Conservation (phyloP, 2,329 filamentous ascomycete genomes). For the Fusarium liriodendri region DNA sequence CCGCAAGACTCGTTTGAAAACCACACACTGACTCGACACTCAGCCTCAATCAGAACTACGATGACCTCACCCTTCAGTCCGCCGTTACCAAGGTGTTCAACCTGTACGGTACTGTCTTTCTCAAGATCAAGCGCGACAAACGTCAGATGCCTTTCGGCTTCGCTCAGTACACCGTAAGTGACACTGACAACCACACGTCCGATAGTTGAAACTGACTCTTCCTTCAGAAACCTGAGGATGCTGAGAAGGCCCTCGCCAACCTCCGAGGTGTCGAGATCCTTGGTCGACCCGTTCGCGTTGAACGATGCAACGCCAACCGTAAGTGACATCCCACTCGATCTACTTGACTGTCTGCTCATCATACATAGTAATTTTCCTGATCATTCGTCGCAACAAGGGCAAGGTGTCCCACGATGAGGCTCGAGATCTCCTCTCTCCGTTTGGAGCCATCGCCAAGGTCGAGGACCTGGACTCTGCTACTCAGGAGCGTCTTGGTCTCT, state of each 20-base stretch:
- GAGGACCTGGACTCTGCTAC: slow-evolving; percentile 50
- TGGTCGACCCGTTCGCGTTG: slow-evolving; percentile 68
- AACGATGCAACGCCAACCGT: slow-evolving; percentile 71
- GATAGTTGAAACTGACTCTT: slow-evolving; percentile 36
- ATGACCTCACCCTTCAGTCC: slow-evolving; percentile 62
- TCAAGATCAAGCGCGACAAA: slow-evolving; percentile 71
- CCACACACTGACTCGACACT: not conserved
- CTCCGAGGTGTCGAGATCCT: slow-evolving; percentile 62
- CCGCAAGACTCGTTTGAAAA: not conserved
- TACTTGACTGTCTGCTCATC: slow-evolving; percentile 36
- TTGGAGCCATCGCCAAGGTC: slow-evolving; percentile 57
- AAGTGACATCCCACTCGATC: slow-evolving; percentile 42
- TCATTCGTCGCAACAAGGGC: slow-evolving; percentile 53
- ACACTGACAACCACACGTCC: too few species aligned
- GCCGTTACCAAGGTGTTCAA: slow-evolving; percentile 65
- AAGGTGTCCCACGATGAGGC: slow-evolving; percentile 58
- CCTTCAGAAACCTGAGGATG: slow-evolving; percentile 60
- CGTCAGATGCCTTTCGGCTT: slow-evolving; percentile 73
- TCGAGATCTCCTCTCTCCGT: slow-evolving; percentile 52
- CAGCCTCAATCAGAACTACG: slow-evolving; percentile 63
- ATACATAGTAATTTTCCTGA: slow-evolving; percentile 59
- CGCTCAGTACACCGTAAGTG: slow-evolving; percentile 69
- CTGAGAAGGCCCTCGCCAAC: slow-evolving; percentile 58
- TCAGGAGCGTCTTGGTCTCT: slow-evolving; percentile 49
- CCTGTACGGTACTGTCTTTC: slow-evolving; percentile 66